A percentile compares a stretch with the other conserved stretches of the same genome.
Conservation (phyloP, 345 rosid genomes). For the Rubroshorea leprosula region DNA sequence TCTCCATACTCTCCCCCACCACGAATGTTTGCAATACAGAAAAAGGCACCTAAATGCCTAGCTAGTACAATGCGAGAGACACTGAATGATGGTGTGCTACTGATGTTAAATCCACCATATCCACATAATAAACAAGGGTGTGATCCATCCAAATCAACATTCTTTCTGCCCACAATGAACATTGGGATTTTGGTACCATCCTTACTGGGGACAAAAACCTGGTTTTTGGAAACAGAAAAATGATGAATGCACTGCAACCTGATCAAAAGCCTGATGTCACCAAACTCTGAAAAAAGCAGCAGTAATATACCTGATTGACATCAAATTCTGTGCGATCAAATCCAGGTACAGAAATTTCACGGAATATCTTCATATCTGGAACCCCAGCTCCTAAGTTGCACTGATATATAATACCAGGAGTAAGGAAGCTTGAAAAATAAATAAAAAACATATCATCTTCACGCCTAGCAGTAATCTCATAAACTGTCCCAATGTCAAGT, state of each 20-base stretch:
- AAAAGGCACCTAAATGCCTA: slow-evolving; percentile 72
- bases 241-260: not conserved
- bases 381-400: slow-evolving; percentile 46
- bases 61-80: slow-evolving; percentile 58
- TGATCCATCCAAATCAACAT: slow-evolving; percentile 63
- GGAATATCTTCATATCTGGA: slow-evolving; percentile 68
- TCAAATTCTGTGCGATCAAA: slow-evolving; percentile 66
- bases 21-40: slow-evolving; percentile 79
- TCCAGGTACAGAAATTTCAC: slow-evolving; percentile 67
- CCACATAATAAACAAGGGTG: slow-evolving; percentile 87
- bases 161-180: slow-evolving; percentile 65
- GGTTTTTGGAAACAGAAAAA: slow-evolving; percentile 16
- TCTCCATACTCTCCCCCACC: slow-evolving; percentile 99
- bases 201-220: slow-evolving; percentile 80
- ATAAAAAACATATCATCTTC: slow-evolving; percentile 51
- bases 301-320: slow-evolving; percentile 64
- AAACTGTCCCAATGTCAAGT: slow-evolving; percentile 71
- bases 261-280: slow-evolving; percentile 2
- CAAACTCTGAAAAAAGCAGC: not conserved
- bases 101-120: slow-evolving; percentile 82
- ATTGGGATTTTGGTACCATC: slow-evolving; percentile 79
- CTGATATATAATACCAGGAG: slow-evolving; percentile 77
- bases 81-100: slow-evolving; percentile 68
- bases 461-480: slow-evolving; percentile 60
- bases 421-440: slow-evolving; percentile 76